Conservation (phyloP, 257 asterid species). For the Jasminum sambac region DNA sequence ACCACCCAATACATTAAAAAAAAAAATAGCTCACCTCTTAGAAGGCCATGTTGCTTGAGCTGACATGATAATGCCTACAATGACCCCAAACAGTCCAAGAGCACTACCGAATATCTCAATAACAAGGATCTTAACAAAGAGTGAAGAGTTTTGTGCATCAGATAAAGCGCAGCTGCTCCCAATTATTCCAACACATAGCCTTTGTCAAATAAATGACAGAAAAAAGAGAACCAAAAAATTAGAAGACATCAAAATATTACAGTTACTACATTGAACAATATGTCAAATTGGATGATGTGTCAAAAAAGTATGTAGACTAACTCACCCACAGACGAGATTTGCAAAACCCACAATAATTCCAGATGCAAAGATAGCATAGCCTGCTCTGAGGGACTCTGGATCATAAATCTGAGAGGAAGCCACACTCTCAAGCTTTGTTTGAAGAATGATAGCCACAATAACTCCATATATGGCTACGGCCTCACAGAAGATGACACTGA, state of each 20-base stretch:
- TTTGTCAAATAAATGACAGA: too few species aligned
- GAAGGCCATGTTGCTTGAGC: constrained; percentile 99
- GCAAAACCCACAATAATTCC: constrained; percentile 98
- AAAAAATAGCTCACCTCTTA: constrained; percentile 37
- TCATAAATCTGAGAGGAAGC: constrained; percentile 67
- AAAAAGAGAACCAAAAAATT: constrained; percentile 4
- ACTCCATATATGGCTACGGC: constrained; percentile 99
- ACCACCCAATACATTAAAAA: constrained; percentile 20
- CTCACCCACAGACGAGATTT: constrained; percentile 97
- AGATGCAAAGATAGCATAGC: constrained; percentile 97
- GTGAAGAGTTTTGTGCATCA: constrained; percentile 97
- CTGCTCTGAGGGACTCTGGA: constrained; percentile 94
- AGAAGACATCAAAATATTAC: constrained; percentile 14
- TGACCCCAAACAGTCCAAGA: constrained; percentile 92
- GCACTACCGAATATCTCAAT: constrained; percentile 99
- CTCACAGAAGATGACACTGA: constrained; percentile 96
- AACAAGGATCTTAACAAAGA: constrained; percentile 94
- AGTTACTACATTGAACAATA: constrained; percentile 16
- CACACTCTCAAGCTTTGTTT: constrained; percentile 94
- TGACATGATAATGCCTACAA: constrained; percentile 97
- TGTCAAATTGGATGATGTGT: not conserved
- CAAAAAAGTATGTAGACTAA: constrained; percentile 7
- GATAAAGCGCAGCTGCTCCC: constrained; percentile 99
- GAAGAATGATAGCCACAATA: constrained; percentile 98
- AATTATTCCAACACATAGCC: constrained; percentile 93